These are phyloP conservation scores for Botrytis pseudocinerea DNA, from an alignment of 2,329 filamentous ascomycete species.

Conservation along the genomic window DNA sequence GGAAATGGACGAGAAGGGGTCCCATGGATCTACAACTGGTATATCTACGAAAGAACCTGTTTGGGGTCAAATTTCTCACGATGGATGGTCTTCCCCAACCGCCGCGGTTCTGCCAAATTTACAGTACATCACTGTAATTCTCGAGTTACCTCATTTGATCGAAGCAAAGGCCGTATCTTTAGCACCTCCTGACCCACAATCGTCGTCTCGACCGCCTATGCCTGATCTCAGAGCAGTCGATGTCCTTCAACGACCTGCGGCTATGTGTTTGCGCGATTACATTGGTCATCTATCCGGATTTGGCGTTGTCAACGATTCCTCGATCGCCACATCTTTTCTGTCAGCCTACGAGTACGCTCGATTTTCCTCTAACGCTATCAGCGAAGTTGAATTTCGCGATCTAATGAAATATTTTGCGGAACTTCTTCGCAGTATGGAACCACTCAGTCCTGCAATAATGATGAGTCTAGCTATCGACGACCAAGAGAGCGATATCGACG, in stretches of 20 bases:
- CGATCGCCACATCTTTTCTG: constrained; percentile 62
- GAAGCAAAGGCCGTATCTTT: constrained; percentile 92
- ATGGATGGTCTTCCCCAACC: constrained; percentile 83
- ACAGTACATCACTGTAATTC: constrained; percentile 79
- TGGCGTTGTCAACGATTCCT: constrained; percentile 60
- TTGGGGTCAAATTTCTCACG: constrained; percentile 85
- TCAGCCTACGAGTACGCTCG: constrained; percentile 78
- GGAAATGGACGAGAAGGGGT: constrained; percentile 20
- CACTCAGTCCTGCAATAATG: constrained; percentile 38
- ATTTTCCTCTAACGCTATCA: constrained; percentile 71
- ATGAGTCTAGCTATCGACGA: constrained; percentile 30
- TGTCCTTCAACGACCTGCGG: constrained; percentile 67
- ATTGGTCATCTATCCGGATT: constrained; percentile 68
- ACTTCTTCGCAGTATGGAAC: constrained; percentile 73
- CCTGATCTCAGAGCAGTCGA: constrained; percentile 69
- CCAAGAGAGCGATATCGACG: constrained; percentile 38
- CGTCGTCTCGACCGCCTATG: constrained; percentile 45
- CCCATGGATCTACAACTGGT: constrained; percentile 30
- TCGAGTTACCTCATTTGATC: constrained; percentile 83
- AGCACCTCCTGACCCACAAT: constrained; percentile 57
- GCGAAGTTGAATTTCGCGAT: constrained; percentile 68
- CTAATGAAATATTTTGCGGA: constrained; percentile 86
- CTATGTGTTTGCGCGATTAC: constrained; percentile 79
- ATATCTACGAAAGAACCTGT: constrained; percentile 41
- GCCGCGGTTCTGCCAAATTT: constrained; percentile 74